Evolutionary conservation across 2,329 filamentous ascomycete genomes (phyloP).

Genomic region (Fusarium siculi): DNA sequence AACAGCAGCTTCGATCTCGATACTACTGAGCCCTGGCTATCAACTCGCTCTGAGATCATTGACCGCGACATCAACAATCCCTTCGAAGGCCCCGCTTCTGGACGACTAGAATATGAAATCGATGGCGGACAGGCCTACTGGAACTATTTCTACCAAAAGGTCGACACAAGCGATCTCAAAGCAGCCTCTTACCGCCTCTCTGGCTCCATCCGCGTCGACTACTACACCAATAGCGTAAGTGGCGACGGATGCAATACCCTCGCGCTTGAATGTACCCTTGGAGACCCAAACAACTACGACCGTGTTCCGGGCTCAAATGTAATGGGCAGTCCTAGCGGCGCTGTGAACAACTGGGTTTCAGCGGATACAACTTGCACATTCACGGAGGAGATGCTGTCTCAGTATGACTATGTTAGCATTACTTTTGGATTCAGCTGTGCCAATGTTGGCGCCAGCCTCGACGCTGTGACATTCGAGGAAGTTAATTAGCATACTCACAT

Average conservation of each 20-base stretch:
- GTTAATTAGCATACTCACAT: background rate
- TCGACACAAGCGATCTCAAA: background rate
- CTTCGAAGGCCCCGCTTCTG: background rate
- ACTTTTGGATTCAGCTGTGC: background rate
- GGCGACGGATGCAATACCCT: background rate
- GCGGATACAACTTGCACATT: background rate
- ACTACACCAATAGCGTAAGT: background rate
- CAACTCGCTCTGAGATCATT: background rate
- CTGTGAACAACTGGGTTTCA: accelerated
- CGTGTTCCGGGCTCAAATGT: background rate
- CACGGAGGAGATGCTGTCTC: background rate
- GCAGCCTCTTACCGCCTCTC: background rate
- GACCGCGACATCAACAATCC: accelerated
- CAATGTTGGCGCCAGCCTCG: background rate
- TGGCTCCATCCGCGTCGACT: background rate
- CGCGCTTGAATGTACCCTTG: background rate
- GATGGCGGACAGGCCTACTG: background rate
- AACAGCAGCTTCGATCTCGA: background rate
- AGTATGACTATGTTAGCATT: background rate
- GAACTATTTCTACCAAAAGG: background rate
- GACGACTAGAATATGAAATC: background rate
- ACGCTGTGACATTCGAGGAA: background rate
- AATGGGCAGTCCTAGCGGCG: background rate
- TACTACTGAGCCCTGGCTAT: background rate
- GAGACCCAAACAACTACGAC: background rate